Conservation (phyloP, 2,329 filamentous ascomycete species). For the Cytospora mali region DNA sequence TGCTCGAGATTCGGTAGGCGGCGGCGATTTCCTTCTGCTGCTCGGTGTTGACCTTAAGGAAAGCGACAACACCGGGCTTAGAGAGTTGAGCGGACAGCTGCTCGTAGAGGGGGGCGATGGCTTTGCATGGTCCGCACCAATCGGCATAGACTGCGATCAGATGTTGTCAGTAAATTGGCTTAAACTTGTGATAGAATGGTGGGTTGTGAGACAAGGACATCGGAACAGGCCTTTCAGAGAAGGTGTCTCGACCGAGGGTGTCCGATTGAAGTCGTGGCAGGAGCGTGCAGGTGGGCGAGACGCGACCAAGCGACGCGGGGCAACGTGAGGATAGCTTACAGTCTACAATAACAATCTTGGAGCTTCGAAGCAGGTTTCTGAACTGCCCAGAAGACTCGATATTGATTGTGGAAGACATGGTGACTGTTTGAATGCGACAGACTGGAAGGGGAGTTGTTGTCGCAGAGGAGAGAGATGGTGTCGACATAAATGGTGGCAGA, state of each 20-base stretch:
- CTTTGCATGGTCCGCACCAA: conserved; percentile 83
- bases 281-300: background rate
- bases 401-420: conserved; percentile 37
- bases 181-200: background rate
- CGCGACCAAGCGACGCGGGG: conserved; percentile 33
- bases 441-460: conserved; percentile 2
- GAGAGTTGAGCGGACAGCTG: conserved; percentile 72
- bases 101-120: conserved; percentile 82
- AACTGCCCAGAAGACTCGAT: conserved; percentile 64
- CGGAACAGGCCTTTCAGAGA: background rate
- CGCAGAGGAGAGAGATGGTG: conserved; percentile 4
- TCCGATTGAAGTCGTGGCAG: background rate
- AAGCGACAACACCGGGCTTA: conserved; percentile 72
- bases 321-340: conserved; percentile 62
- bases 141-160: conserved; percentile 74
- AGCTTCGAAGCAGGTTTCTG: conserved; percentile 66
- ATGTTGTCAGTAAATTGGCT: conserved; percentile 13
- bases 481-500: conserved; percentile 12
- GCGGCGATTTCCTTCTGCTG: conserved; percentile 71
- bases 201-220: background rate
- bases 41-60: conserved; percentile 86
- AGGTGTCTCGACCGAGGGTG: background rate
- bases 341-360: conserved; percentile 81
- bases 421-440: conserved; percentile 8
- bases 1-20: conserved; percentile 72